Evolutionary conservation across 2,329 filamentous ascomycete genomes (phyloP).

Genomic region (Cladosporium oxysporum): DNA sequence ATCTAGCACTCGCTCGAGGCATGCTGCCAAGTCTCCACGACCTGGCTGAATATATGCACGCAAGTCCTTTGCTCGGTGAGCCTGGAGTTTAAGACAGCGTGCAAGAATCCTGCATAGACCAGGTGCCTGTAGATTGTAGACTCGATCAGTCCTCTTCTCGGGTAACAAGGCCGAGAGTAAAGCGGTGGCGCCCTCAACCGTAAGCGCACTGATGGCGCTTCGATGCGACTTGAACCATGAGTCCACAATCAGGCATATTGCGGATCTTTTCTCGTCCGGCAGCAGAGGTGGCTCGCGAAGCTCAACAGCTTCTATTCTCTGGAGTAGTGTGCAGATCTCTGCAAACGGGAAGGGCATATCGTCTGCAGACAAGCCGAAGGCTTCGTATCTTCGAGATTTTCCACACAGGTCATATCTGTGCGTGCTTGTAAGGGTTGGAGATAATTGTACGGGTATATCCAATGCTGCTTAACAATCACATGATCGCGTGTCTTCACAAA

Average conservation of each 20-base stretch:
- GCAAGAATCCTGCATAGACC: conserved; percentile 68
- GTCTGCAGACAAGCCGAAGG: background rate
- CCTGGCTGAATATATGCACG: conserved; percentile 62
- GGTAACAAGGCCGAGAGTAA: conserved; percentile 77
- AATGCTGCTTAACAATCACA: conserved; percentile 2
- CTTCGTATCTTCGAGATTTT: background rate
- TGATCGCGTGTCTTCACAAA: background rate
- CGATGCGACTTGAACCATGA: conserved; percentile 72
- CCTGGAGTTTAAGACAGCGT: conserved; percentile 65
- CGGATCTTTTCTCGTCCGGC: conserved; percentile 32
- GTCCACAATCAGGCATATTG: conserved; percentile 45
- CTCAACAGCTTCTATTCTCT: conserved; percentile 60
- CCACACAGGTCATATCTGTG: conserved; percentile 8
- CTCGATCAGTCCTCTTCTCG: conserved; percentile 72
- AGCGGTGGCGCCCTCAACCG: conserved; percentile 58
- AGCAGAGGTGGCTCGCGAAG: conserved; percentile 44
- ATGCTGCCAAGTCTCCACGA: conserved; percentile 69
- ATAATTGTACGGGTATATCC: background rate
- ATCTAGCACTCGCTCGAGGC: conserved; percentile 65
- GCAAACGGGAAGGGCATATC: conserved; percentile 67
- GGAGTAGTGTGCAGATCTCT: conserved; percentile 73
- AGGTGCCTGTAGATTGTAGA: conserved; percentile 68
- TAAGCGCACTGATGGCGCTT: conserved; percentile 56
- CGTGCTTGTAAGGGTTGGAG: background rate
- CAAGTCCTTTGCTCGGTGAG: conserved; percentile 62